Conservation (phyloP, 176 grass and related monocot genomes). For the Elymus sibiricus region DNA sequence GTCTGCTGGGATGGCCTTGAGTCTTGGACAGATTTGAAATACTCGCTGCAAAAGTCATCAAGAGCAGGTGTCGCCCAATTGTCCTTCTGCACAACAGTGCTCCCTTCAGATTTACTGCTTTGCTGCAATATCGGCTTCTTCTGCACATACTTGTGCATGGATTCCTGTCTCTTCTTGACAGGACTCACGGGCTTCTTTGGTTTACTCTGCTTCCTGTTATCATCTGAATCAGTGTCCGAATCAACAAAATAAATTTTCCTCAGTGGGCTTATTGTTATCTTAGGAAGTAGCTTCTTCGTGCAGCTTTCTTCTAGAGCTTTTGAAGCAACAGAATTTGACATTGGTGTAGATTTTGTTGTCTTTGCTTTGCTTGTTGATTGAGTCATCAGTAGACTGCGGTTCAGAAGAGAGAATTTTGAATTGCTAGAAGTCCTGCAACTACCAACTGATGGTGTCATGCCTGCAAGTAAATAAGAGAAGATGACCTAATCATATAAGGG, state of each 20-base stretch:
- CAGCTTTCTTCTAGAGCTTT: slow-evolving; percentile 65
- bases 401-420: slow-evolving; percentile 62
- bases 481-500: slow-evolving; percentile 8
- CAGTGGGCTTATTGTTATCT: slow-evolving; percentile 60
- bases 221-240: slow-evolving; percentile 79
- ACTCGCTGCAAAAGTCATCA: slow-evolving; percentile 84
- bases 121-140: slow-evolving; percentile 12
- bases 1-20: slow-evolving; percentile 23
- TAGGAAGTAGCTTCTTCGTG: slow-evolving; percentile 65
- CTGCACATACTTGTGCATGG: slow-evolving; percentile 24
- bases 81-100: slow-evolving; percentile 13
- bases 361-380: slow-evolving; percentile 52
- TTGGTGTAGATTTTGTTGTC: slow-evolving; percentile 31
- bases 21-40: slow-evolving; percentile 59
- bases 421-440: slow-evolving; percentile 41
- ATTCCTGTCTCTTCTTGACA: slow-evolving; percentile 24
- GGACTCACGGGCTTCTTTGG: slow-evolving; percentile 16
- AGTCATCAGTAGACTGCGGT: slow-evolving; percentile 38
- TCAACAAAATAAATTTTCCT: slow-evolving; percentile 81
- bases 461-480: slow-evolving; percentile 45
- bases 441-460: slow-evolving; percentile 42
- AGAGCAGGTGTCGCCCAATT: slow-evolving; percentile 71
- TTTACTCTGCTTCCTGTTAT: slow-evolving; percentile 40
- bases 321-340: slow-evolving; percentile 34
- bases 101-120: slow-evolving; percentile 26